Evolutionary conservation across 345 rosid species (phyloP), one percentile per base, ranked within the genome.

Genomic region (Iberis pinnata): DNA sequence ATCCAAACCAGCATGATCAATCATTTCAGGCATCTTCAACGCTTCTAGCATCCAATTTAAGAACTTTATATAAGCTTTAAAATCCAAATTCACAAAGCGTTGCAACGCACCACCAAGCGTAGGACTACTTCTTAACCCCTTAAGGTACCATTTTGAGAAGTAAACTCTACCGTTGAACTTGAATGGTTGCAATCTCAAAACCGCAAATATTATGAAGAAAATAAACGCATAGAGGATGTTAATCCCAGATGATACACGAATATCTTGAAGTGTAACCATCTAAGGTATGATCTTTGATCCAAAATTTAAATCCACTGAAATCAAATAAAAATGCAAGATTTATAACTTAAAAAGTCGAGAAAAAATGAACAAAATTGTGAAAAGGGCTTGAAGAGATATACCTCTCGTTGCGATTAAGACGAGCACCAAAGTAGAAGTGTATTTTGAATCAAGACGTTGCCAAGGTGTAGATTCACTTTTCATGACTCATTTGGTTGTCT

Each of bases 1-100:
- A 78, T 92, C 96, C 80, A 92, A 73, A 43, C 98, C 98, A 0
- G 98, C 98, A 49, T 92, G 98, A n/a, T 92, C 95, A 18, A 92
- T 78, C 51, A 92, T 86, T 73, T 92, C 96, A 0, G 98, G 96
- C 98, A 88, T 92, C 63, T 73, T 83, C 17, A 92, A 67, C 3
- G 98, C 96, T 12, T 57, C 90, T 1, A 90, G 96, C 89, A 92
- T 85, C 98, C 96, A 92, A 51, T 81, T 77, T 70, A 92, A 74
- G 70, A 92, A 92, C 63, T 46, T 75, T 43, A 85, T 4, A 65
- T 92, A 92, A 0, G 96, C 68, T 43, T 80, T 67, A 32, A 65
- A 83, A 68, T 92, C 93, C 62, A 92, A 48, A 55, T 88, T 92
- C 61, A 92, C 90, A 76, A 88, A 80, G 37, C 79, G 79, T 22